Conservation (phyloP, 257 asterid genomes). For the Solanum microdontum region DNA sequence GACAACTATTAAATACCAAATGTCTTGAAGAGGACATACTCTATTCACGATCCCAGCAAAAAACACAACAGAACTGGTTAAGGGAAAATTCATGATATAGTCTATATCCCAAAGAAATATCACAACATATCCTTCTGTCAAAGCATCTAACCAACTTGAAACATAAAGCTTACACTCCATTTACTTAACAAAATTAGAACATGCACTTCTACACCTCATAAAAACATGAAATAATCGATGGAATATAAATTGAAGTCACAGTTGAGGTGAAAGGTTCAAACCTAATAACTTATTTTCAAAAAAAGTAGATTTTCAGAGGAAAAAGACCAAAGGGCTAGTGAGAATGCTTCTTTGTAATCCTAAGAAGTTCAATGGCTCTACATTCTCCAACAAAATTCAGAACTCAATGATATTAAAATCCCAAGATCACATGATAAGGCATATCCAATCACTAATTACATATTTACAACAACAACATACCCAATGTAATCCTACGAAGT, state of each 20-base stretch:
- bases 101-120: background rate
- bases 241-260: background rate
- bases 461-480: background rate
- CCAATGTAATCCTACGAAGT: background rate
- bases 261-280: background rate
- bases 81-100: conserved; percentile 19
- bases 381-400: background rate
- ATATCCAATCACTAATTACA: background rate
- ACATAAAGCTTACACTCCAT: background rate
- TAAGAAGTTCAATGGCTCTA: background rate
- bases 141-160: background rate
- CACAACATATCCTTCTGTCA: background rate
- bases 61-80: conserved; percentile 23
- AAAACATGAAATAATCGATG: background rate
- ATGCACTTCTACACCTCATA: background rate
- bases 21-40: conserved; percentile 35
- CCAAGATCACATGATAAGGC: background rate
- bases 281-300: background rate
- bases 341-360: background rate
- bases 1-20: background rate
- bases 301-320: background rate
- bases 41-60: conserved; percentile 28
- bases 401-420: background rate
- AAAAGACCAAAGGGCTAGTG: background rate
- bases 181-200: background rate